These are phyloP conservation scores for Gossypium sturtianum DNA, from an alignment of 345 rosid species.

Conservation along the genomic window DNA sequence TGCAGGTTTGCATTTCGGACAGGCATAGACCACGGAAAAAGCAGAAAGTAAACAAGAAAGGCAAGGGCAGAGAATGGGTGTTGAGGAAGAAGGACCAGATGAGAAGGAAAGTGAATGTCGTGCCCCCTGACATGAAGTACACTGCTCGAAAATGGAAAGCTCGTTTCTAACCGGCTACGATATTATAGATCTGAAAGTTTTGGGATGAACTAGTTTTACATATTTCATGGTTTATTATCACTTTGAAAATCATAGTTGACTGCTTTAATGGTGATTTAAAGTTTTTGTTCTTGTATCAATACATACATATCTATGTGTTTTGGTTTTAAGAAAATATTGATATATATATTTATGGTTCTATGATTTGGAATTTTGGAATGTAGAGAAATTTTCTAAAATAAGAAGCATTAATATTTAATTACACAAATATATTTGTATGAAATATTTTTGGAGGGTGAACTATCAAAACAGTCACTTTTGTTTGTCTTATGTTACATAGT, in stretches of 20 bases:
- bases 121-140: slow-evolving; percentile 74
- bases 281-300: neutral
- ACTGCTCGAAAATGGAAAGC: slow-evolving; percentile 79
- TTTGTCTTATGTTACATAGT: fast-evolving
- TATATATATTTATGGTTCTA: no score
- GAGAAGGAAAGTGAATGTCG: slow-evolving; percentile 70
- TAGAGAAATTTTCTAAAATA: no score
- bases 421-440: no score
- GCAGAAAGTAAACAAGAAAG: slow-evolving; percentile 61
- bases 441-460: no score
- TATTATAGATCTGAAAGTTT: neutral
- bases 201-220: neutral
- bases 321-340: neutral
- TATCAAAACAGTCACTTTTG: no score
- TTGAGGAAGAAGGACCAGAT: slow-evolving; percentile 81
- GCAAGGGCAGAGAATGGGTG: slow-evolving; percentile 72
- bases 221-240: no score
- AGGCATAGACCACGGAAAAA: slow-evolving; percentile 75
- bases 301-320: neutral
- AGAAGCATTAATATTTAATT: no score
- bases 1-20: slow-evolving; percentile 61
- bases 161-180: slow-evolving; percentile 38
- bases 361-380: neutral
- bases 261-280: neutral
- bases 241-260: neutral